These are phyloP conservation scores for Sarocladium kiliense DNA, from an alignment of 2,329 filamentous ascomycete species.

Conservation along the genomic window DNA sequence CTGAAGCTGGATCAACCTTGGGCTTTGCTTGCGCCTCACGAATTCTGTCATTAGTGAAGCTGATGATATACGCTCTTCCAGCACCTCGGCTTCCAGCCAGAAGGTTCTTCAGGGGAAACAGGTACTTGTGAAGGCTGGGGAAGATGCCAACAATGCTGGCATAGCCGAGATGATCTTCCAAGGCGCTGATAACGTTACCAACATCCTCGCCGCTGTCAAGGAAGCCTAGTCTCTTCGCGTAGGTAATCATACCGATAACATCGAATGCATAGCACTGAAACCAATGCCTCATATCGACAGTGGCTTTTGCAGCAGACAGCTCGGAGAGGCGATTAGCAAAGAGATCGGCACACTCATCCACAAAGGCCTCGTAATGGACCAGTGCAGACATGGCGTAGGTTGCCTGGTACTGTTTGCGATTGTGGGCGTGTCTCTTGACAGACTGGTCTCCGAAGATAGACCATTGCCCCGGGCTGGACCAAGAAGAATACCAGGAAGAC, in stretches of 20 bases:
- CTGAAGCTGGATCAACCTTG: slow-evolving; percentile 10
- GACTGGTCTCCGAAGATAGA: slow-evolving; percentile 24
- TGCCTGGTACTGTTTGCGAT: slow-evolving; percentile 34
- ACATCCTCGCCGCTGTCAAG: slow-evolving; percentile 41
- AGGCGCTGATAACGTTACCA: slow-evolving; percentile 29
- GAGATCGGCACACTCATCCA: slow-evolving; percentile 39
- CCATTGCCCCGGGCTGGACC: slow-evolving; percentile 17
- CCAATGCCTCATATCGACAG: slow-evolving; percentile 35
- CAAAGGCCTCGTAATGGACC: slow-evolving; percentile 42
- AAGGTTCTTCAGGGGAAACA: slow-evolving; percentile 16
- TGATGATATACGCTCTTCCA: slow-evolving; percentile 21
- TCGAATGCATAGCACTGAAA: slow-evolving; percentile 45
- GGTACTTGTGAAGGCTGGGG: slow-evolving; percentile 12
- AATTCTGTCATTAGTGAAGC: slow-evolving; percentile 25
- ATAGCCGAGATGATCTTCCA: slow-evolving; percentile 20
- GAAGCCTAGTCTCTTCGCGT: slow-evolving; percentile 34
- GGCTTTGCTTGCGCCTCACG: slow-evolving; percentile 12
- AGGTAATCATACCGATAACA: slow-evolving; percentile 46
- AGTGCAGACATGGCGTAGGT: slow-evolving; percentile 44
- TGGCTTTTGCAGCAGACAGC: slow-evolving; percentile 28
- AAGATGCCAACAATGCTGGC: slow-evolving; percentile 18
- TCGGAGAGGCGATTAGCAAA: slow-evolving; percentile 28
- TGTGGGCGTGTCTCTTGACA: slow-evolving; percentile 26
- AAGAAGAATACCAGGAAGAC: slow-evolving; percentile 26
- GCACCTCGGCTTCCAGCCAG: slow-evolving; percentile 15